These are phyloP conservation scores for Aspergillus sp. DNA, from an alignment of 2,329 filamentous ascomycete species.

Conservation along the genomic window DNA sequence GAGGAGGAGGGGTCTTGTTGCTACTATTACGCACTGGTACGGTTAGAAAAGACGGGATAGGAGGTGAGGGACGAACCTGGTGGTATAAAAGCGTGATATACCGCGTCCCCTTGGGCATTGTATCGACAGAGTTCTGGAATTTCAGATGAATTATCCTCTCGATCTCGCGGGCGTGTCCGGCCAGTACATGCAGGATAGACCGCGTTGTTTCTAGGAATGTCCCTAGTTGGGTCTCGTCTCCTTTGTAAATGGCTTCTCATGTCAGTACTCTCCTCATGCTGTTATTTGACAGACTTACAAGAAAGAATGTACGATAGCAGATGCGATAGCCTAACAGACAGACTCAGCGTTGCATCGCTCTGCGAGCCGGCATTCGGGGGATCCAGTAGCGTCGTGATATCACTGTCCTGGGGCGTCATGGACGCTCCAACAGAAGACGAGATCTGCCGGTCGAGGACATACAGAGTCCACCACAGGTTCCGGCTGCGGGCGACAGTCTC, in stretches of 20 bases:
- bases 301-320: conserved; percentile 38
- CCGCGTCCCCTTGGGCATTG: conserved; percentile 39
- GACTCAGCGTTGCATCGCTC: background rate
- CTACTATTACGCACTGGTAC: conserved; percentile 38
- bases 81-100: conserved; percentile 43
- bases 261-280: no score
- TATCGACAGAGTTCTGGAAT: conserved; percentile 36
- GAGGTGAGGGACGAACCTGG: conserved; percentile 27
- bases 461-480: conserved; percentile 30
- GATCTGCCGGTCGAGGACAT: conserved; percentile 29
- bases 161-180: conserved; percentile 41
- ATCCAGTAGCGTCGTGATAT: conserved; percentile 16
- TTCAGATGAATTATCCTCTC: conserved; percentile 37
- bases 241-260: conserved; percentile 34
- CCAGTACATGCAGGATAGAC: conserved; percentile 38
- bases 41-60: background rate
- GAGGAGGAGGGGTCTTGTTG: conserved; percentile 40
- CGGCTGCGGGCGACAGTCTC: conserved; percentile 25
- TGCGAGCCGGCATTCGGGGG: background rate
- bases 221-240: conserved; percentile 33
- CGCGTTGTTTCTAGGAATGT: conserved; percentile 40
- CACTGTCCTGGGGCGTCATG: conserved; percentile 28
- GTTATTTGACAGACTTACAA: conserved; percentile 24
- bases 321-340: conserved; percentile 25
- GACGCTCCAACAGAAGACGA: conserved; percentile 28